phyloP scores from a whole-genome alignment of 2,329 filamentous ascomycete genomes.

The Trichoderma pleuroti region DNA sequence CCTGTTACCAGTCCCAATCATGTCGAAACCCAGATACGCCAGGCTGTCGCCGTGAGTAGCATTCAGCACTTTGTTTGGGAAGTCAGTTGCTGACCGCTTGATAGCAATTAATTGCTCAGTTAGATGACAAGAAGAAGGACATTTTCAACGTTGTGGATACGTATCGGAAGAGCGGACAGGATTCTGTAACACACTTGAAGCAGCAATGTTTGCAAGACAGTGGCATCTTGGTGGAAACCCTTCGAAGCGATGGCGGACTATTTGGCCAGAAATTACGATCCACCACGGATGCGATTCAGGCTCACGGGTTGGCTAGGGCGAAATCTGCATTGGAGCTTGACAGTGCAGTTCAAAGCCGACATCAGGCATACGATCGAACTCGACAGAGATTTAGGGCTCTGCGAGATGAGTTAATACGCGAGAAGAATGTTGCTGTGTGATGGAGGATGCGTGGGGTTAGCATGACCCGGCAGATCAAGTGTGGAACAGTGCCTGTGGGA shows the following conservation, averaged over 20 bases:
- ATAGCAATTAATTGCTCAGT: slow-evolving; percentile 26
- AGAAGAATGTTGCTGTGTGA: neutral
- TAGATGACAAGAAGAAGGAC: slow-evolving; percentile 25
- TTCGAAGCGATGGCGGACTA: slow-evolving; percentile 22
- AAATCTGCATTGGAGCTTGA: slow-evolving; percentile 17
- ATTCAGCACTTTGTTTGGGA: neutral
- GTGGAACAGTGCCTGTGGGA: neutral
- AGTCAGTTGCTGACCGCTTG: neutral
- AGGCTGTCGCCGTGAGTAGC: slow-evolving; percentile 27
- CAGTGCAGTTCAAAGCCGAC: slow-evolving; percentile 20
- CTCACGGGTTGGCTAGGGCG: slow-evolving; percentile 6
- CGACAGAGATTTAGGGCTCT: slow-evolving; percentile 25
- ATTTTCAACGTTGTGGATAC: slow-evolving; percentile 23
- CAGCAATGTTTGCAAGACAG: slow-evolving; percentile 25
- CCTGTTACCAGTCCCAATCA: too few relatives aligned
- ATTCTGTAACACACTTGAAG: slow-evolving; percentile 26
- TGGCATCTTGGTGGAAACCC: slow-evolving; percentile 17
- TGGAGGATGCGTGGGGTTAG: neutral
- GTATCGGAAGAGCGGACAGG: slow-evolving; percentile 24
- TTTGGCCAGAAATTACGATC: slow-evolving; percentile 22
- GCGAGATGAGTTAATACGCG: slow-evolving; percentile 8
- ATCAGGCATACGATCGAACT: slow-evolving; percentile 22
- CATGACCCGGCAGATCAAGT: neutral
- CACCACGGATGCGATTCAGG: slow-evolving; percentile 19
- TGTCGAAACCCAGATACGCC: neutral